Percentiles rank a stretch among this genome's conserved stretches.
phyloP scores from a whole-genome alignment of 2,329 filamentous ascomycete species.

The Diaporthe vaccinii region DNA sequence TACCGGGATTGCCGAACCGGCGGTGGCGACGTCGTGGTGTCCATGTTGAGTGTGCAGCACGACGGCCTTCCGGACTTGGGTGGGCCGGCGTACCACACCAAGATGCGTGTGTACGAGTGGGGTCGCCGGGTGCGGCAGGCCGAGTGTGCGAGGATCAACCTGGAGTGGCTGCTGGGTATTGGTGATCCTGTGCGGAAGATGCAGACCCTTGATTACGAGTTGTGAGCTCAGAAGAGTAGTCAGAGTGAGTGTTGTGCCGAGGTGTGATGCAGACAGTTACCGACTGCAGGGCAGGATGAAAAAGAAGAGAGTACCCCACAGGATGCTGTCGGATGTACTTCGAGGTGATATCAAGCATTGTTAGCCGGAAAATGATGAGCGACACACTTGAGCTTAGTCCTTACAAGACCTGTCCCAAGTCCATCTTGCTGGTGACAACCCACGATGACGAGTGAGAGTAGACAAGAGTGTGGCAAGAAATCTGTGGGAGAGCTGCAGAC shows the following conservation, averaged over 20 bases:
- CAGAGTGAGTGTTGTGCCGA: neutral
- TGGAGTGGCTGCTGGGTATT: neutral
- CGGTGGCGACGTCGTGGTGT: neutral
- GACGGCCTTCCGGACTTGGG: neutral
- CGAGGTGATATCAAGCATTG: neutral
- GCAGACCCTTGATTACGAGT: neutral
- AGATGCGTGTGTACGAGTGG: neutral
- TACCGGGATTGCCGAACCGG: neutral
- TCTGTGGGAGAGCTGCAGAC: neutral
- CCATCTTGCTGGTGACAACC: neutral
- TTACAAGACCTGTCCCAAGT: neutral
- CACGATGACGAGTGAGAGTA: neutral
- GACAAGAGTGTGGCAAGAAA: neutral
- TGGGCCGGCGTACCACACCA: neutral
- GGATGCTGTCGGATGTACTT: neutral
- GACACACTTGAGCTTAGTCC: neutral
- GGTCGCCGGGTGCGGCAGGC: neutral
- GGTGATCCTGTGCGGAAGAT: neutral
- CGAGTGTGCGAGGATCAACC: neutral
- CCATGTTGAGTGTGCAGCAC: neutral
- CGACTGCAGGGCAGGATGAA: neutral
- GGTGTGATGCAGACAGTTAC: neutral
- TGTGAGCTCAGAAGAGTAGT: neutral
- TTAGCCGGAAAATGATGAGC: too few species aligned
- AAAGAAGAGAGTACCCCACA: neutral